Base-by-base conservation (phyloP, 2,329 filamentous ascomycete species). In the Fusarium sp. region DNA sequence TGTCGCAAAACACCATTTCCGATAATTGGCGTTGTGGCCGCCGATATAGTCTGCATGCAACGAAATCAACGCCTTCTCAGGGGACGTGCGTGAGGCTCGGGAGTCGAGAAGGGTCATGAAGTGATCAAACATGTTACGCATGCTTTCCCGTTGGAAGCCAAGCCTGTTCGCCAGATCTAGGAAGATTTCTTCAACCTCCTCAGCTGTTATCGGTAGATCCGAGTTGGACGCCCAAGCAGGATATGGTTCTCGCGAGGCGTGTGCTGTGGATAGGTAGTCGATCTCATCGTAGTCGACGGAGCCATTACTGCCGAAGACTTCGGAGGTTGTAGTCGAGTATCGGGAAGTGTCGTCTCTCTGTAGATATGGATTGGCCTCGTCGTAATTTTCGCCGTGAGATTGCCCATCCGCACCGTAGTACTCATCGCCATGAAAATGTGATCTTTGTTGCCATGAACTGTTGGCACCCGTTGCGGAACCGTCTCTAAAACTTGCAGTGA, bases 101-200 rank as follows among this genome's bases (percentile, higher is more conserved):
- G 96, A 99, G 78, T 99, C 96, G 46, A 99, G 86, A 42, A 98
- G 87, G 1, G 92, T 96, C 96, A 99, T 98, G 72, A 99, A 85
- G 80, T 99, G 96, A 77, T 99, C 96, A 80, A 98, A 99, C 93
- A 99, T 97, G 86, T 99, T 99, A 50, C 96, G 91, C 95, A 99
- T 99, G 88, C 96, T 99, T 84, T 99, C 96, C 44, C 96, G 91
- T 83, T 99, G 96, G 84, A 99, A 99, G 73, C 96, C 96, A 75
- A 99, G 99, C 80, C 99, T 99, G 75, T 93, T 91, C 0, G 94
- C 94, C 58, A 99, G 81, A 74, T 99, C 96, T 39, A 99, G 83
- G 81, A 99, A 99, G 73, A 99, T 98, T 77, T 99, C 96, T 80
- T 99, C 96, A 28, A 99, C 91, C 80, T 99, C 96, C 79, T 99